Evolutionary conservation across 2,329 filamentous ascomycete genomes (phyloP), one percentile per base, ranked within the genome.

Genomic region (Cadophora luteo-olivacea): DNA sequence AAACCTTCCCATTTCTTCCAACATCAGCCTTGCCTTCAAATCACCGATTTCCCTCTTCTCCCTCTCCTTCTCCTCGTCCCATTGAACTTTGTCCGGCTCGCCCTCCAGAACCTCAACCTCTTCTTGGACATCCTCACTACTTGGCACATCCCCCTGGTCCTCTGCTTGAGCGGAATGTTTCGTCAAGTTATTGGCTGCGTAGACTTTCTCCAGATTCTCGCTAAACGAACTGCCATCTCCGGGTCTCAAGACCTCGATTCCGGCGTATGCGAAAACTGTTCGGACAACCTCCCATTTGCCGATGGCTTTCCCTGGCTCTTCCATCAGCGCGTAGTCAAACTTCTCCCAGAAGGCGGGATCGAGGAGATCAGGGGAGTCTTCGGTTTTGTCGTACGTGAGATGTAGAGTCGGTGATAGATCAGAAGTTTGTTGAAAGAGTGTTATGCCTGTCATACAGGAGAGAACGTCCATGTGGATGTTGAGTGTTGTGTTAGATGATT

Each of bases 391-490:
- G 70, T 90, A 86, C 1, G 24, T 29, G 11, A 74, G 62, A 69
- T 72, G 66, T 72, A 72, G 54, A 12, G 25, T 61, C 11, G 62
- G 38, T 19, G 65, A 54, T 12, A 36, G 75, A 70, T 68, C 45
- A 5, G 71, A 61, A 6, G 77, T 72, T 70, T 81, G 84, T 22
- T 86, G 84, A 73, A 92, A 92, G 63, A 89, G 86, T 3, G 89
- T 90, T 11, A 91, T 85, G 63, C 89, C 89, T 36, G 89, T 91
- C 89, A 91, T 91, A 81, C 89, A 91, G 61, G 87, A 86, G 12
- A 89, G 81, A 14, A 91, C 87, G 74, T 91, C 89, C 58, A 89
- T 87, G 75, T 92, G 89, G 52, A 89, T 83, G 14, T 85, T 78
- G 6, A 82, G 74, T 3, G 77, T 75, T 65, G 76, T 68, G 45